Conservation (phyloP, 2,329 filamentous ascomycete genomes). For the Stagonosporopsis cucurbitacearum region DNA sequence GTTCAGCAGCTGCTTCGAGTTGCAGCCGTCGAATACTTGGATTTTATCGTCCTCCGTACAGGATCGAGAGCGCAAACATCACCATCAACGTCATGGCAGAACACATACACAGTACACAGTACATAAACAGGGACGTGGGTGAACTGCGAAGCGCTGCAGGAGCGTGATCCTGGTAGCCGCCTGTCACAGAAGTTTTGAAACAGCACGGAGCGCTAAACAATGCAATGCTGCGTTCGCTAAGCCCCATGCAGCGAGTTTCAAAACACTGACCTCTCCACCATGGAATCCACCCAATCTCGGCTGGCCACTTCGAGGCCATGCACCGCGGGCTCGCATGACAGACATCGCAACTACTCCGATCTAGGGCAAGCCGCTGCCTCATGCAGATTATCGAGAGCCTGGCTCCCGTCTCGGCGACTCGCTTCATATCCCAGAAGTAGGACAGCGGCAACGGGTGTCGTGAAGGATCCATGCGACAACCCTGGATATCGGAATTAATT, state of each 20-base stretch:
- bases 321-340: slow-evolving; percentile 23
- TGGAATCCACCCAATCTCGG: slow-evolving; percentile 30
- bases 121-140: not conserved
- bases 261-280: slow-evolving; percentile 34
- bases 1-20: not conserved
- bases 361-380: slow-evolving; percentile 19
- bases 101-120: too few species aligned
- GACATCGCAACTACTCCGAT: slow-evolving; percentile 12
- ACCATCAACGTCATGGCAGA: slow-evolving; percentile 3
- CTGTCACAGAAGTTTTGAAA: slow-evolving; percentile 32
- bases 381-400: slow-evolving; percentile 23
- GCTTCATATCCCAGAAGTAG: slow-evolving; percentile 13
- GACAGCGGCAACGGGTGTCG: slow-evolving; percentile 25
- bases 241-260: slow-evolving; percentile 24
- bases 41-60: not conserved
- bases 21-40: not conserved
- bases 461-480: slow-evolving; percentile 26
- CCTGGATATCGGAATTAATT: slow-evolving; percentile 29
- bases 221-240: slow-evolving; percentile 23
- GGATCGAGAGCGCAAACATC: not conserved
- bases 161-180: slow-evolving; percentile 23
- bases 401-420: slow-evolving; percentile 19
- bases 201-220: slow-evolving; percentile 24
- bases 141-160: slow-evolving; percentile 14
- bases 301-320: slow-evolving; percentile 15